Percentiles rank a stretch among this genome's conserved stretches.
phyloP scores from a whole-genome alignment of 2,329 filamentous ascomycete species.

The Aspergillus piperis region DNA sequence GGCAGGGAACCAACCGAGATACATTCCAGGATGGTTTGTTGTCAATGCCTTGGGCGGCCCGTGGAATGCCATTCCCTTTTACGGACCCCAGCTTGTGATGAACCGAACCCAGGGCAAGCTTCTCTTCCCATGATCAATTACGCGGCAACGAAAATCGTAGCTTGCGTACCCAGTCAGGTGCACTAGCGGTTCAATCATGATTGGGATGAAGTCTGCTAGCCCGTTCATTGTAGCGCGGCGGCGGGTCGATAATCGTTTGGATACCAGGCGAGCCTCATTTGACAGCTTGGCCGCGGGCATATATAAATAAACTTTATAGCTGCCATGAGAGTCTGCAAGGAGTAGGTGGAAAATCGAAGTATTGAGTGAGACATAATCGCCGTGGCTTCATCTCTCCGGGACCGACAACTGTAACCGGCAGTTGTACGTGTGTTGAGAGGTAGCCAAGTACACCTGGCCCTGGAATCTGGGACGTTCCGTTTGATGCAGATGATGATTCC shows the following conservation, averaged over 20 bases:
- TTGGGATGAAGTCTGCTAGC: not conserved
- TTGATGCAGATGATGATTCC: not conserved
- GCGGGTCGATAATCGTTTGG: not conserved
- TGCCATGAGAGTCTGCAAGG: not conserved
- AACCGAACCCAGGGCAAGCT: not conserved
- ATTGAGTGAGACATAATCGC: not conserved
- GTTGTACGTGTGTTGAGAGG: not conserved
- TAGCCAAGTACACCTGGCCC: not conserved
- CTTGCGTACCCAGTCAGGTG: not conserved
- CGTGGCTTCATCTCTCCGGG: not conserved
- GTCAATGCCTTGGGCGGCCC: conserved; percentile 13
- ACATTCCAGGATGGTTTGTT: conserved; percentile 30
- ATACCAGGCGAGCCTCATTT: not conserved
- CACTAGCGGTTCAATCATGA: not conserved
- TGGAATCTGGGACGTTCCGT: too few relatives aligned
- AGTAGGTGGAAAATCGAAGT: not conserved
- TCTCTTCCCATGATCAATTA: not conserved
- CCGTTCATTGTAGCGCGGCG: not conserved
- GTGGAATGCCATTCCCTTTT: conserved; percentile 21
- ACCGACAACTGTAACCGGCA: not conserved
- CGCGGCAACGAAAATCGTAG: not conserved
- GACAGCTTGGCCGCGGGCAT: not conserved
- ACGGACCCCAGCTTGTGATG: not conserved
- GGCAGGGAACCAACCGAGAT: not conserved
- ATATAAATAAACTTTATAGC: not conserved